Base-by-base conservation (phyloP, 2,329 filamentous ascomycete genomes). In the Colletotrichum echinochloae region DNA sequence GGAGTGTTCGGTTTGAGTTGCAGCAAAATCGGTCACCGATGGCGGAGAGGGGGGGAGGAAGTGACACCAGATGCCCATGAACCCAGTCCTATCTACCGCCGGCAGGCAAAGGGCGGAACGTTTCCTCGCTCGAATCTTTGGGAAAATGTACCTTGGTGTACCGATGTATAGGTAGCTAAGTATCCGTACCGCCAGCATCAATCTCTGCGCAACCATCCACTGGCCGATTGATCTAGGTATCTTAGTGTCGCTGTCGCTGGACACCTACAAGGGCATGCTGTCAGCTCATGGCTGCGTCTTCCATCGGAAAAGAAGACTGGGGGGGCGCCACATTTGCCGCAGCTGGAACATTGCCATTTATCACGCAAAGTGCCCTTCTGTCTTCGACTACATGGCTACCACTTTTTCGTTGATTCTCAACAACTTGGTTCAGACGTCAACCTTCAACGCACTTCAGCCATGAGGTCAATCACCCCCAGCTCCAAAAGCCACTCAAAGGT, bases 1-100 rank as follows among this genome's bases (percentile, higher is more conserved):
- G 55, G 37, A 16, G 37, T 67, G 46, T 68, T 63, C 64, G 35
- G 49, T 70, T 70, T 70, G 64, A 70, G 68, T 70, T 70, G 57
- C 64, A 67, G 52, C 68, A 63, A 59, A 59, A 62, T 70, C 68
- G 52, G 44, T 39, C 35, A 35, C 23, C 65, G 44, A 59, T 63
- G 44, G 48, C 33, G 52, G 57, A 28, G 57, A 51, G 57, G 57
- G 52, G 18, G 41, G 41, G 20, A n/a, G n/a, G n/a, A n/a, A n/a
- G 20, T 44, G 20, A 44, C n/a, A 62, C 59, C 56, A 68, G 59
- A 59, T 52, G 64, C 64, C 51, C 56, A 51, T 49, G 49, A 70
- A 66, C 57, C 57, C 52, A 57, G 65, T 61, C 51, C 44, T 41
- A 37, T 54, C 60, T 37, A 48, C 48, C 28, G 44, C 57, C 64